Evolutionary conservation across 805 yeast species (phyloP).

Genomic region (Teunomyces lycoperdinae): DNA sequence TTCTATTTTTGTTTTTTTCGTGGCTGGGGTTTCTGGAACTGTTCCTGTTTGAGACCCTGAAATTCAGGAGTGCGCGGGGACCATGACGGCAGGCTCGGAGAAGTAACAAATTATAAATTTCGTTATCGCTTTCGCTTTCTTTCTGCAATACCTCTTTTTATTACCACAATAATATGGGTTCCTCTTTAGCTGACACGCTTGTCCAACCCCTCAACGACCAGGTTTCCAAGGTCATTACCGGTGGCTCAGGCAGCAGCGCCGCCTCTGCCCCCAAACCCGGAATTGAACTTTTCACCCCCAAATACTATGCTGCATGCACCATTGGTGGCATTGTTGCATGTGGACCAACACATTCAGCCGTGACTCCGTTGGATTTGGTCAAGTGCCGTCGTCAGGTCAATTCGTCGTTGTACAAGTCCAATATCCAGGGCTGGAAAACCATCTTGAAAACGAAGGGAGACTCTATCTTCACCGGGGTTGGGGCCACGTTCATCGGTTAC

Average conservation of each 20-base stretch:
- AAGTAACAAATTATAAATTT: background rate
- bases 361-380: conserved; percentile 90
- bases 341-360: conserved; percentile 94
- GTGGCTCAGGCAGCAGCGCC: conserved; percentile 4
- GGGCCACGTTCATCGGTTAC: conserved; percentile 91
- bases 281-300: conserved; percentile 55
- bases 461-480: conserved; percentile 81
- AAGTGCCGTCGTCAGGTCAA: conserved; percentile 92
- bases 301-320: conserved; percentile 72
- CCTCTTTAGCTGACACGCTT: conserved; percentile 24
- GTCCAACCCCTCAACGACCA: conserved; percentile 31
- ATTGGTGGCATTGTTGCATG: conserved; percentile 83
- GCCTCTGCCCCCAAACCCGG: conserved; percentile 14
- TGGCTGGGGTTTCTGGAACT: background rate
- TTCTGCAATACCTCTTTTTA: background rate
- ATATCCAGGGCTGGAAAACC: conserved; percentile 75
- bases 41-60: background rate
- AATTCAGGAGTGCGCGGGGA: background rate
- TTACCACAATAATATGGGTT: conserved; percentile 3
- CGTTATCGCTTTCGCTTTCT: background rate
- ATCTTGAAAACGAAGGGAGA: conserved; percentile 76
- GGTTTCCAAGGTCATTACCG: conserved; percentile 13
- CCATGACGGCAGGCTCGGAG: background rate
- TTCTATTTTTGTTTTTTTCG: too few relatives aligned
- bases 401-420: conserved; percentile 67